phyloP scores from a whole-genome alignment of 768 basidiomycete species.

The Pleurotus citrinopileatus region DNA sequence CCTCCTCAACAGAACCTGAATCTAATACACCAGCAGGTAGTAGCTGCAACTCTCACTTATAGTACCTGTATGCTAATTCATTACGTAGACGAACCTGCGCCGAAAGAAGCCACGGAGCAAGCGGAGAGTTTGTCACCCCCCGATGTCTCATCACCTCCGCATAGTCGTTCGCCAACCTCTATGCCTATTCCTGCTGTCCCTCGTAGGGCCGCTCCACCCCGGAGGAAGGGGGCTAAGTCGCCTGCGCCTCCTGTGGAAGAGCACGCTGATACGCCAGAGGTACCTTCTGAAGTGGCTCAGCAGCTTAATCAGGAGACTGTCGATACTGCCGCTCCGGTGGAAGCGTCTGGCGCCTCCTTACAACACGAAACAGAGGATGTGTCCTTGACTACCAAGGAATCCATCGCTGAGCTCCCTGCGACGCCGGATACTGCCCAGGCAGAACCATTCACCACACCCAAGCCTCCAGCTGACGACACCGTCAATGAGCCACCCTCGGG shows the following conservation, averaged over 20 bases:
- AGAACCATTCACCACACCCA: too few relatives aligned
- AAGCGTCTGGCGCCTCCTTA: too few relatives aligned
- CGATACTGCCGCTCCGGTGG: too few relatives aligned
- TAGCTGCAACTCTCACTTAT: too few relatives aligned
- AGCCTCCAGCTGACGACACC: too few relatives aligned
- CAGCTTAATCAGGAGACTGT: not conserved
- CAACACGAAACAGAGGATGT: too few relatives aligned
- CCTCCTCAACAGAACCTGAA: not conserved
- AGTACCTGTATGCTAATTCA: slow-evolving; percentile 4
- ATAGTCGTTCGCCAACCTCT: slow-evolving; percentile 40
- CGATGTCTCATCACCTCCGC: slow-evolving; percentile 16
- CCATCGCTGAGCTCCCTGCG: too few relatives aligned
- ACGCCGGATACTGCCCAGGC: too few relatives aligned
- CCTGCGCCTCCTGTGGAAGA: slow-evolving; percentile 28
- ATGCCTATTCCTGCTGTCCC: slow-evolving; percentile 79
- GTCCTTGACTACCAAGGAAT: too few relatives aligned
- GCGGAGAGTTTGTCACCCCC: slow-evolving; percentile 7
- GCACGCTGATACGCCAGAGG: slow-evolving; percentile 15
- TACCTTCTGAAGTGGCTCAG: not conserved
- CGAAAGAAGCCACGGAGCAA: slow-evolving; percentile 5
- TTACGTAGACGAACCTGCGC: slow-evolving; percentile 12
- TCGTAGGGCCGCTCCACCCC: slow-evolving; percentile 71
- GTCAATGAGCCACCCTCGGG: too few relatives aligned
- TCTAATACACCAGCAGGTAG: too few relatives aligned
- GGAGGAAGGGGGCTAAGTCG: slow-evolving; percentile 59